Evolutionary conservation across 2,329 filamentous ascomycete species (phyloP).

Genomic region (Botrytis galanthina): DNA sequence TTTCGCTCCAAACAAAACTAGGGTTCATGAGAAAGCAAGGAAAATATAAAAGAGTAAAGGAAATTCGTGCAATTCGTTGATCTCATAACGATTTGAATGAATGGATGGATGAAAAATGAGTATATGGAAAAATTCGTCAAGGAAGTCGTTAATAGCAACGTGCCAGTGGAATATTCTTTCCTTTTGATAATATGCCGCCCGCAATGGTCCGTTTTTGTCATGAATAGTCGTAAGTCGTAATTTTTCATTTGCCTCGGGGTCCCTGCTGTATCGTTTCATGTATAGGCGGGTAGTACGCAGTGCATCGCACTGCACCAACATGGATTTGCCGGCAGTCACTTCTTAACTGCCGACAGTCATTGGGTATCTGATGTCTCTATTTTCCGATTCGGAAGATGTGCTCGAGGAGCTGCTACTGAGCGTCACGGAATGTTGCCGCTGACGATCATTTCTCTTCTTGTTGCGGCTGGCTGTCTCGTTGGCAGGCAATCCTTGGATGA

Average conservation of each 20-base stretch:
- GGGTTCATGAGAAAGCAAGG: neutral
- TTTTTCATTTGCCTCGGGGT: constrained; percentile 17
- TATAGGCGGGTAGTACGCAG: neutral
- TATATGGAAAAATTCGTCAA: constrained; percentile 22
- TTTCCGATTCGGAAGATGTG: constrained; percentile 36
- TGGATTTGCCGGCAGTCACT: constrained; percentile 28
- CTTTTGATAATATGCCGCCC: constrained; percentile 14
- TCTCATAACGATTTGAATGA: constrained; percentile 22
- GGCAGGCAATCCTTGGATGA: constrained; percentile 63
- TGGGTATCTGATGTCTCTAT: constrained; percentile 25
- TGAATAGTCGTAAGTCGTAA: constrained; percentile 19
- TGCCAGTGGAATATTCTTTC: neutral
- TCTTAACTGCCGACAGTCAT: constrained; percentile 32
- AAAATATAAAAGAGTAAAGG: constrained; percentile 17
- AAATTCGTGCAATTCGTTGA: constrained; percentile 13
- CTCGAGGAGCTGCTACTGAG: constrained; percentile 40
- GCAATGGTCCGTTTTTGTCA: constrained; percentile 5
- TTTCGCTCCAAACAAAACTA: neutral
- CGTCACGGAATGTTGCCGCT: constrained; percentile 37
- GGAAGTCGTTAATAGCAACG: constrained; percentile 24
- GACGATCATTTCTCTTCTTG: constrained; percentile 33
- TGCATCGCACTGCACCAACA: neutral
- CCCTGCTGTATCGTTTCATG: constrained; percentile 6
- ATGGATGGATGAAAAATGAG: constrained; percentile 11
- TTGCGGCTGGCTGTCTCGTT: constrained; percentile 38